Evolutionary conservation across 768 basidiomycete genomes (phyloP), one percentile per base, ranked within the genome.

Genomic region (Mycena rebaudengoi): DNA sequence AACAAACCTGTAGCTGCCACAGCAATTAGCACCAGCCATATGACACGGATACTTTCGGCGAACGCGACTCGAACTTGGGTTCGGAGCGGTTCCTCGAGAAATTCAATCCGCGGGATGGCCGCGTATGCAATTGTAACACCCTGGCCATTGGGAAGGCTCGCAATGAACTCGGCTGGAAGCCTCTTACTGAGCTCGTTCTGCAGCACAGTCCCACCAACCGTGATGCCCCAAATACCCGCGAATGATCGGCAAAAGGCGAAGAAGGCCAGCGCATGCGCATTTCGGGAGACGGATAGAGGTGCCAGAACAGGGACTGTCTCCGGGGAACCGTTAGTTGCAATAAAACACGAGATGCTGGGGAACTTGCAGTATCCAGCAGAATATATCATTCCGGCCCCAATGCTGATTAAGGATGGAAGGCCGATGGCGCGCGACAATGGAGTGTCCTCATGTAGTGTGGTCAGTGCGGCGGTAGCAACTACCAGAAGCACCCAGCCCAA

Each of bases 191-290:
- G 79, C 56, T 82, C 62, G 71, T 86, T 89, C 64, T 85, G 82
- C 6, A 89, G 75, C 46, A 88, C 77, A 0, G 82, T 79, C 20
- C 76, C 76, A 2, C 83, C 81, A 58, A 89, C 79, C 0, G 82
- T 75, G 67, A 87, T 73, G 0, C 87, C 87, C 80, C 85, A 84
- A 4, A 75, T 74, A 79, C 86, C 43, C 33, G 77, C 72, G 43
- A 80, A 80, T 2, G 71, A 60, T 7, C 82, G 75, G 8, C 72
- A 48, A 64, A 82, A 82, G n/a, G 71, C 71, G 50, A 79, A 77
- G 68, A 83, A 80, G 1, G 80, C 77, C 13, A 86, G 72, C 0
- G 85, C 84, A 5, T 75, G 69, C 11, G 82, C 83, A 51, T 79
- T 83, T 8, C 73, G 66, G 0, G 74, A 66, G 5, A 82, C 70